Evolutionary conservation across 371 early-diverging fungal species (phyloP).

Genomic region (Encephalitozoon romaleae): DNA sequence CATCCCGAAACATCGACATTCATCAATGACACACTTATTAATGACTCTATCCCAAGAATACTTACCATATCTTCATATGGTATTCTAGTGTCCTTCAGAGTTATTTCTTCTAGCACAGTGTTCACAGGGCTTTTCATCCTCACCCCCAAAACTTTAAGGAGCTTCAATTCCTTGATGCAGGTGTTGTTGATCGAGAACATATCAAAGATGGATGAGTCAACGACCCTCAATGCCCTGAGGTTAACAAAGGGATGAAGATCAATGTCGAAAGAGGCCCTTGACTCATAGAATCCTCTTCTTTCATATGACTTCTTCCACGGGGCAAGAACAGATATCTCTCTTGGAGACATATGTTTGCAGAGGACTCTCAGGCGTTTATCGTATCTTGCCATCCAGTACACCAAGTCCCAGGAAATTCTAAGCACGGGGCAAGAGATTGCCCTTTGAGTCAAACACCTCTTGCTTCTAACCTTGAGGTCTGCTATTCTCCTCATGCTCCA

Average conservation of each 20-base stretch:
- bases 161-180: not conserved
- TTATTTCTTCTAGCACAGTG: not conserved
- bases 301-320: conserved; percentile 2
- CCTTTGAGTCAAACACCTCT: not conserved
- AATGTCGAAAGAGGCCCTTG: not conserved
- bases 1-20: not conserved
- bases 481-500: not conserved
- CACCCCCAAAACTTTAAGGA: not conserved
- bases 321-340: not conserved
- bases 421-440: not conserved
- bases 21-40: not conserved
- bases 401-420: not conserved
- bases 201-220: not conserved
- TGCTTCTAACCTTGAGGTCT: not conserved
- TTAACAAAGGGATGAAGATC: not conserved
- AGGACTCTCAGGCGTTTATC: not conserved
- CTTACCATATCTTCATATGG: not conserved
- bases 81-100: not conserved
- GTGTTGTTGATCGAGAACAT: not conserved
- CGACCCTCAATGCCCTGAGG: not conserved
- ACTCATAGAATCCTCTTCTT: not conserved
- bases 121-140: not conserved
- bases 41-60: not conserved
- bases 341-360: not conserved
- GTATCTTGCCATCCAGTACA: not conserved